Evolutionary conservation across 2,329 filamentous ascomycete species (phyloP).

Genomic region (Fonsecaea multimorphosa): DNA sequence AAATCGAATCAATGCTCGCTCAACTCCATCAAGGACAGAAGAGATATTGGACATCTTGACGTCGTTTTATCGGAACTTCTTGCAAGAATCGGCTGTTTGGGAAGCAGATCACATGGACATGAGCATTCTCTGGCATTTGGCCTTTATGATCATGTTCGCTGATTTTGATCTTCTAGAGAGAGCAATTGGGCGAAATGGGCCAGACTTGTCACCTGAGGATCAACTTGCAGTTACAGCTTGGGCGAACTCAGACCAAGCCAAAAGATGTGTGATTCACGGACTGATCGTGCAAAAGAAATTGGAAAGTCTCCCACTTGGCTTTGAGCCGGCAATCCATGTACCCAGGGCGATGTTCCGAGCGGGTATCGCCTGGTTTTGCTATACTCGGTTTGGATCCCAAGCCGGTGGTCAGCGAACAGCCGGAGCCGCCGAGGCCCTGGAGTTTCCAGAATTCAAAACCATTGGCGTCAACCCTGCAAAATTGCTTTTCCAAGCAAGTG

Average conservation of each 20-base stretch:
- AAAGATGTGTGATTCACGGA: constrained; percentile 39
- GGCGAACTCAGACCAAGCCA: constrained; percentile 39
- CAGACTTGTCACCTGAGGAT: constrained; percentile 30
- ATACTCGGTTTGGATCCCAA: constrained; percentile 35
- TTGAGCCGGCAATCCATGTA: constrained; percentile 41
- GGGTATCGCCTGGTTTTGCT: constrained; percentile 40
- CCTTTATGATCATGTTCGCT: constrained; percentile 41
- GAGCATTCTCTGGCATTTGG: constrained; percentile 43
- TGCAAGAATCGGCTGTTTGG: constrained; percentile 34
- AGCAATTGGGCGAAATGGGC: constrained; percentile 42
- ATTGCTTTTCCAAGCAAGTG: constrained; percentile 35
- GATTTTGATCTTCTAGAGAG: constrained; percentile 43
- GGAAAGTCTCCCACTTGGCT: constrained; percentile 36
- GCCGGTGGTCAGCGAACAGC: constrained; percentile 18
- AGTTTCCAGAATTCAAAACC: constrained; percentile 42
- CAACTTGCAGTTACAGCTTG: constrained; percentile 35
- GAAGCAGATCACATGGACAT: constrained; percentile 35
- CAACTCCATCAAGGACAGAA: constrained; percentile 26
- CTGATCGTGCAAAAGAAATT: constrained; percentile 38
- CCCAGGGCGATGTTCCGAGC: constrained; percentile 39
- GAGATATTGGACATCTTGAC: constrained; percentile 28
- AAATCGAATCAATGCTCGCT: constrained; percentile 31
- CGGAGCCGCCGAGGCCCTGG: constrained; percentile 29
- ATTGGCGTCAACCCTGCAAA: constrained; percentile 35
- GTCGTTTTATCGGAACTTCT: constrained; percentile 37